phyloP scores from a whole-genome alignment of 1,284 basidiomycete genomes.

The Trametes polyzona region DNA sequence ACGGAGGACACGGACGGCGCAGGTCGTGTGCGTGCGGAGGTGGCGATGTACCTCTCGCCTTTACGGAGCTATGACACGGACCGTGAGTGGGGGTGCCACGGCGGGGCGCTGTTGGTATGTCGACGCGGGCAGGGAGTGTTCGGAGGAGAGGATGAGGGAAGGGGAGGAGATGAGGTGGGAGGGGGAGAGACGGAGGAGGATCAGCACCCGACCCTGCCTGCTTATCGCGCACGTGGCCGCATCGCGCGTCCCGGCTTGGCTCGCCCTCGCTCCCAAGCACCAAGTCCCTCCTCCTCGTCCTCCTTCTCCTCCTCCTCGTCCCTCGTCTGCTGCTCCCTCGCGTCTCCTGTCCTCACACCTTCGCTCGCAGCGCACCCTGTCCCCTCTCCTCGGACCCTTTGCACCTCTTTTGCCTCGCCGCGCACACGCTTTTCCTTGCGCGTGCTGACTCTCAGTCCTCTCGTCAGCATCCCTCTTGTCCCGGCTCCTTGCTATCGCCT shows the following conservation, averaged over 20 bases:
- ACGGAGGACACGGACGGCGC: neutral
- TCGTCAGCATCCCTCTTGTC: conserved; percentile 13
- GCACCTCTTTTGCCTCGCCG: neutral
- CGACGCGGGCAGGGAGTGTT: neutral
- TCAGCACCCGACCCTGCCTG: conserved; percentile 7
- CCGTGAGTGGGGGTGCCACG: neutral
- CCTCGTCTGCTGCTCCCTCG: neutral
- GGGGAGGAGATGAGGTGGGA: neutral
- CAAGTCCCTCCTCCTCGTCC: neutral
- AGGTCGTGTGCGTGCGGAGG: neutral
- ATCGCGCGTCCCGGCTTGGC: neutral
- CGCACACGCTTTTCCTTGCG: neutral
- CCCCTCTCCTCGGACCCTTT: neutral
- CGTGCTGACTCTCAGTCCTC: conserved; percentile 9
- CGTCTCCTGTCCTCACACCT: neutral
- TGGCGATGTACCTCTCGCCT: neutral
- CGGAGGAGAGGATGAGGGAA: neutral
- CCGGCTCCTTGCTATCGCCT: conserved; percentile 7
- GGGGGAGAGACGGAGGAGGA: neutral
- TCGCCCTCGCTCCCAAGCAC: too few species aligned
- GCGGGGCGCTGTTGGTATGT: neutral
- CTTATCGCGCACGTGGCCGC: conserved; percentile 8
- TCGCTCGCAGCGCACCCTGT: neutral
- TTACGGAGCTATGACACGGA: neutral
- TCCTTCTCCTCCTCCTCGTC: neutral